Conservation (phyloP, 768 basidiomycete species). For the Pisolithus microcarpus region DNA sequence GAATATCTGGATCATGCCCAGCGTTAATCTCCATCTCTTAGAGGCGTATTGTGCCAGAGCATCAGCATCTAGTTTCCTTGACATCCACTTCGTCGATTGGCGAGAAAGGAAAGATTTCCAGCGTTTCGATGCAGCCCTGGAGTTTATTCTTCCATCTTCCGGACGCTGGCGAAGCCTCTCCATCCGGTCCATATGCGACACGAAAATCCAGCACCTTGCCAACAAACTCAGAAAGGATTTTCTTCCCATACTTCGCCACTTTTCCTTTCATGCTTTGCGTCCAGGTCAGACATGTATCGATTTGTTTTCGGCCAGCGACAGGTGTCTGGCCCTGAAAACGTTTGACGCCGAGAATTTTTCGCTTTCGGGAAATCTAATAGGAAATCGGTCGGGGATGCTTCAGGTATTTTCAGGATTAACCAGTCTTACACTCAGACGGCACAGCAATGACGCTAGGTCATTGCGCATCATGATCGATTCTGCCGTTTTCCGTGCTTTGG, state of each 20-base stretch:
- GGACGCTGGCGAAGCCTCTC: slow-evolving; percentile 23
- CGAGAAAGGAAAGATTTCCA: slow-evolving; percentile 27
- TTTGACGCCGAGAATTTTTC: slow-evolving; percentile 24
- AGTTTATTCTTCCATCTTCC: slow-evolving; percentile 19
- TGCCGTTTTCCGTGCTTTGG: slow-evolving; percentile 19
- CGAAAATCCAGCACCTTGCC: slow-evolving; percentile 23
- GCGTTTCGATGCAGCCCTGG: slow-evolving; percentile 21
- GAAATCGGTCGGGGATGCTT: slow-evolving; percentile 9
- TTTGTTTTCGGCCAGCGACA: slow-evolving; percentile 17
- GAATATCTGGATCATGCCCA: slow-evolving; percentile 19
- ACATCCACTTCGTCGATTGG: slow-evolving; percentile 23
- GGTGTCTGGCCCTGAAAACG: slow-evolving; percentile 15
- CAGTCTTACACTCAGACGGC: slow-evolving; percentile 22
- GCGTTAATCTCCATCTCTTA: slow-evolving; percentile 12
- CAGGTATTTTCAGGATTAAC: slow-evolving; percentile 17
- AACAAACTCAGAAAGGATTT: slow-evolving; percentile 17
- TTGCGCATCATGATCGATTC: slow-evolving; percentile 24
- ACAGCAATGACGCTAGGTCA: slow-evolving; percentile 21
- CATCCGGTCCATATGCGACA: slow-evolving; percentile 21
- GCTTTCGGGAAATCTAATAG: slow-evolving; percentile 14
- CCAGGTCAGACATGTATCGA: slow-evolving; percentile 24
- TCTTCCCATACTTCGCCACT: slow-evolving; percentile 20
- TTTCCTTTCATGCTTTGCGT: slow-evolving; percentile 23
- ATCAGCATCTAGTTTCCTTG: slow-evolving; percentile 19
- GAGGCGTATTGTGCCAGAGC: slow-evolving; percentile 21